Percentiles rank a stretch among this genome's conserved stretches.
Evolutionary conservation across 176 grass and related monocot genomes (phyloP).

Genomic region (Ensete ventricosum): DNA sequence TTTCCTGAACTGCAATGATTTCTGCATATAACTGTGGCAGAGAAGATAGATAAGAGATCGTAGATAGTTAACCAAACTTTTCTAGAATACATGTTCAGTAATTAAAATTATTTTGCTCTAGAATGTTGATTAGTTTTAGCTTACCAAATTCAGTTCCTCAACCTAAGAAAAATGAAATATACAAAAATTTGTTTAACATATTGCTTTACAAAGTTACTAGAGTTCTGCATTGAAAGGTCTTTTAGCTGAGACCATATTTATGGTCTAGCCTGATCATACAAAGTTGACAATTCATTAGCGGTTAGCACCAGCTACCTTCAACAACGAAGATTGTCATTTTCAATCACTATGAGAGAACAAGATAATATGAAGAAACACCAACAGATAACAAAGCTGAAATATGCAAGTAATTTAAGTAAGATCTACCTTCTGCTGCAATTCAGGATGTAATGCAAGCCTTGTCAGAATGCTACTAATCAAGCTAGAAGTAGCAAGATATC

Average conservation of each 20-base stretch:
- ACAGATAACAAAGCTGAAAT: conserved; percentile 5
- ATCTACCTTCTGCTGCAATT: conserved; percentile 71
- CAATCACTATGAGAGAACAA: not conserved
- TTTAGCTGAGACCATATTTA: not conserved
- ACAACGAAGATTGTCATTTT: not conserved
- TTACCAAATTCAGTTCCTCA: not conserved
- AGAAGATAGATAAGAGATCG: conserved; percentile 11
- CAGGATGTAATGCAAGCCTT: conserved; percentile 39
- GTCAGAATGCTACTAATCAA: conserved; percentile 67
- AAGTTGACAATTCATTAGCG: not conserved
- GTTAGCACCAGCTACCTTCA: not conserved
- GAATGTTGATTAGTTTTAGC: not conserved
- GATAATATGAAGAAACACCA: not conserved
- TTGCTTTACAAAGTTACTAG: not conserved
- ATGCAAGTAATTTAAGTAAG: conserved; percentile 18
- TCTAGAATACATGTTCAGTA: not conserved
- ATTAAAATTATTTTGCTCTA: not conserved
- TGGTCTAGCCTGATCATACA: not conserved
- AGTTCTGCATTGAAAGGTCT: not conserved
- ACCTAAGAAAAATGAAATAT: not conserved
- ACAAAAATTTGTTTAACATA: not conserved
- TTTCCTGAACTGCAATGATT: conserved; percentile 34
- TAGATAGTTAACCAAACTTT: not conserved
- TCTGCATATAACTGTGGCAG: conserved; percentile 57
- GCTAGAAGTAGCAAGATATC: conserved; percentile 58